Base-by-base conservation (phyloP, 2,329 filamentous ascomycete species). In the Periconia sp. region DNA sequence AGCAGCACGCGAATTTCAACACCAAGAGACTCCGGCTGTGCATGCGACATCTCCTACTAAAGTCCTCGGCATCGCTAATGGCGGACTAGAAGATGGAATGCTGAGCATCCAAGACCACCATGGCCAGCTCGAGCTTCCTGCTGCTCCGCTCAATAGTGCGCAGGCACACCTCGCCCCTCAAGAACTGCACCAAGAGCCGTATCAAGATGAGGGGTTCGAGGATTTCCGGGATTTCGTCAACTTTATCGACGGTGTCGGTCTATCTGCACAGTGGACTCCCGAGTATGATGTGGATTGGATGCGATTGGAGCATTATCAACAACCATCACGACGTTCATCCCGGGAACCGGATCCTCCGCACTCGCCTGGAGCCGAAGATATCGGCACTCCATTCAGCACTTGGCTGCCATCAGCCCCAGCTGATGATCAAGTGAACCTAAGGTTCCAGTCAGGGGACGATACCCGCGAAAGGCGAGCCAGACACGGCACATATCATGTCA, bases 201-300 rank as follows among this genome's bases (percentile, higher is more conserved):
- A 50, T 28, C 48, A 54, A 22, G 59, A 63, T 18, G 57, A 63
- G 46, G 54, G 56, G 5, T 47, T 63, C 22, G 59, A 65, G 18
- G 61, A 65, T 16, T 65, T 65, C 29, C 57, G 61, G 19, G 61
- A 63, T 26, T 65, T 65, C 26, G 59, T 62, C 15, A 65, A 65
- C 33, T 65, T 65, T 42, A 65, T 65, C 29, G 61, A 65, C 43
- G 58, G 61, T n/a, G 61, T 65, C 9, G 61, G 61, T 3, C 46
- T 61, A 11, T 63, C 58, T 12, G 61, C 61, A 1, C 61, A 63
- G 34, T 65, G 61, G 59, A 63, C 61, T 5, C 61, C 61, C 7
- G 58, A 65, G 34, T 63, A 62, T 38, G 49, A 59, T n/a, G 54
- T 62, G 9, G 59, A 65, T 26, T 63, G 59, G 55, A 43, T 61